These are phyloP conservation scores for Sonneratia caseolaris DNA, from an alignment of 345 rosid genomes.

Conservation along the genomic window DNA sequence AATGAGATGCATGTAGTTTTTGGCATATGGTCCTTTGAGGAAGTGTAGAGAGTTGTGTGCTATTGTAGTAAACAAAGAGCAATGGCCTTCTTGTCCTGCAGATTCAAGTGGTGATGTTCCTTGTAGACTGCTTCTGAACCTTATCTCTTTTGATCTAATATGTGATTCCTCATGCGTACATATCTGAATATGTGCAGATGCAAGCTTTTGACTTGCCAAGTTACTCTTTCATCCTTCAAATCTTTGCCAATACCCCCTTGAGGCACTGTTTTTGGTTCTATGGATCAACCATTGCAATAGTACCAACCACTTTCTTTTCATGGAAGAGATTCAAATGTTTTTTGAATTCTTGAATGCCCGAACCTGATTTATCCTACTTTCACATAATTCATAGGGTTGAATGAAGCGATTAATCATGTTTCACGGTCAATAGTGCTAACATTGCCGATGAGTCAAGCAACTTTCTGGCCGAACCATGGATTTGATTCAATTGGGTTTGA, in stretches of 20 bases:
- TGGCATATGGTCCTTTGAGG: slow-evolving; percentile 11
- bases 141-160: no score
- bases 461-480: background rate
- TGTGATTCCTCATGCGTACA: no score
- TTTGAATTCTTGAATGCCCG: no score
- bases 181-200: background rate
- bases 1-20: slow-evolving; percentile 7
- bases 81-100: background rate
- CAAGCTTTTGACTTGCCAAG: background rate
- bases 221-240: no score
- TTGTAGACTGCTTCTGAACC: background rate
- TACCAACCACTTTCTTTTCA: no score
- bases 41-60: slow-evolving; percentile 24
- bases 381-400: no score
- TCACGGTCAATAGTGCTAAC: no score
- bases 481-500: background rate
- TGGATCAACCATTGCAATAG: no score
- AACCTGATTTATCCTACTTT: no score
- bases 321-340: no score
- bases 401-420: no score
- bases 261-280: no score
- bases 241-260: background rate
- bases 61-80: background rate
- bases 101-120: background rate
- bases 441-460: background rate